These are phyloP conservation scores for Malus asiatica DNA, from an alignment of 306 rosid genomes.

Conservation along the genomic window DNA sequence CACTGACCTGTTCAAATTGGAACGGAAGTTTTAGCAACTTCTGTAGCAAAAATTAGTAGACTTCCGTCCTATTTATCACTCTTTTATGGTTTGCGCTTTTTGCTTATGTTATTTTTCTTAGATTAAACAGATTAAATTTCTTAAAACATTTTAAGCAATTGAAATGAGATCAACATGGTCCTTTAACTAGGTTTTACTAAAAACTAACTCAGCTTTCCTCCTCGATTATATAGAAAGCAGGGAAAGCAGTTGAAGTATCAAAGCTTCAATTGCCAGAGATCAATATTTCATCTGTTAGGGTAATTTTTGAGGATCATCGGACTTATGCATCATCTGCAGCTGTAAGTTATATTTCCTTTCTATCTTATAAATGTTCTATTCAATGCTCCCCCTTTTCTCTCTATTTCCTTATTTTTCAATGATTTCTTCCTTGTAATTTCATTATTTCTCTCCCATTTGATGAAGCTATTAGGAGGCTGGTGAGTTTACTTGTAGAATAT, in stretches of 20 bases:
- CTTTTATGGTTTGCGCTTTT: neutral
- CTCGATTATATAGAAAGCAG: slow-evolving; percentile 56
- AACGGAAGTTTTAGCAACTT: too few species aligned
- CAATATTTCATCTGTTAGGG: slow-evolving; percentile 71
- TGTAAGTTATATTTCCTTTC: slow-evolving; percentile 48
- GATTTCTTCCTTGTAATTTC: neutral
- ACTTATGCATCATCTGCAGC: slow-evolving; percentile 85
- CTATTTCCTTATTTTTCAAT: neutral
- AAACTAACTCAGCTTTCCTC: slow-evolving; percentile 2
- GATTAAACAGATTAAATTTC: neutral
- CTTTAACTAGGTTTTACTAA: neutral
- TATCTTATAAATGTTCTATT: neutral
- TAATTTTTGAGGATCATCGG: slow-evolving; percentile 82
- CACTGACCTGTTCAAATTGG: neutral
- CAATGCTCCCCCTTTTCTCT: neutral
- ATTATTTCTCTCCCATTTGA: neutral
- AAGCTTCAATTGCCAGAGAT: slow-evolving; percentile 83
- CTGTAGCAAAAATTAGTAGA: neutral
- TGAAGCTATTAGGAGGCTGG: neutral
- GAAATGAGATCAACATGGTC: neutral
- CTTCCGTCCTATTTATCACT: neutral
- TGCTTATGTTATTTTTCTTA: neutral
- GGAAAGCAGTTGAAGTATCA: slow-evolving; percentile 64
- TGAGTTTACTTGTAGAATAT: neutral
- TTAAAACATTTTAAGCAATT: neutral